Conservation (phyloP, 768 basidiomycete genomes). For the Hericium alpestre region DNA sequence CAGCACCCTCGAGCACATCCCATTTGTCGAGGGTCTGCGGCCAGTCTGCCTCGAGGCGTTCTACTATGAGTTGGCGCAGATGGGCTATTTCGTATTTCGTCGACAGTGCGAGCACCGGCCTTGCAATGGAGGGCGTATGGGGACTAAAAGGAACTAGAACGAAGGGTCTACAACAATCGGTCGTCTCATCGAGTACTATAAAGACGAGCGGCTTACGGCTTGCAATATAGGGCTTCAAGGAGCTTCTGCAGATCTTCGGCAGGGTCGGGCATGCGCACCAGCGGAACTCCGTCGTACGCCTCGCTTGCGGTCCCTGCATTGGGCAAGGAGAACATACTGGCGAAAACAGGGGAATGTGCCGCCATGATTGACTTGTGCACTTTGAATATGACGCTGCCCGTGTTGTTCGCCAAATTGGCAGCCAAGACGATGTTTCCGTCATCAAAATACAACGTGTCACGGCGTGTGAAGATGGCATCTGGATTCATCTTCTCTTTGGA, state of each 20-base stretch:
- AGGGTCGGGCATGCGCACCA: not conserved
- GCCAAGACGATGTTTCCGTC: not conserved
- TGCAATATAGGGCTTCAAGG: not conserved
- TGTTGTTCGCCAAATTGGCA: not conserved
- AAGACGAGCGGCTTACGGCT: not conserved
- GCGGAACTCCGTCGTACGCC: not conserved
- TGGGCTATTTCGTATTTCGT: conserved; percentile 14
- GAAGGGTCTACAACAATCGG: not conserved
- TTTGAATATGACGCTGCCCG: not conserved
- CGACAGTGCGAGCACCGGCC: not conserved
- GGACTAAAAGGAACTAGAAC: not conserved
- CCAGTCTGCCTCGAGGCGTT: conserved; percentile 19
- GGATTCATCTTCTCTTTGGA: not conserved
- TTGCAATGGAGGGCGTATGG: not conserved
- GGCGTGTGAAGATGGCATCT: not conserved
- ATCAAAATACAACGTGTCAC: not conserved
- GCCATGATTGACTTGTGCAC: not conserved
- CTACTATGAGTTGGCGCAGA: conserved; percentile 10
- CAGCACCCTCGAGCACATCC: conserved; percentile 13
- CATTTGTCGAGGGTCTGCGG: conserved; percentile 20
- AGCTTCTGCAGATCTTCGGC: not conserved
- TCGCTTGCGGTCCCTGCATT: not conserved
- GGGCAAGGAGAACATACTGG: not conserved
- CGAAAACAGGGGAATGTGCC: not conserved
- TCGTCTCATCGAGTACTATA: not conserved